Base-by-base conservation (phyloP, 441 rosid genomes). In the Pelargonium citronellum region DNA sequence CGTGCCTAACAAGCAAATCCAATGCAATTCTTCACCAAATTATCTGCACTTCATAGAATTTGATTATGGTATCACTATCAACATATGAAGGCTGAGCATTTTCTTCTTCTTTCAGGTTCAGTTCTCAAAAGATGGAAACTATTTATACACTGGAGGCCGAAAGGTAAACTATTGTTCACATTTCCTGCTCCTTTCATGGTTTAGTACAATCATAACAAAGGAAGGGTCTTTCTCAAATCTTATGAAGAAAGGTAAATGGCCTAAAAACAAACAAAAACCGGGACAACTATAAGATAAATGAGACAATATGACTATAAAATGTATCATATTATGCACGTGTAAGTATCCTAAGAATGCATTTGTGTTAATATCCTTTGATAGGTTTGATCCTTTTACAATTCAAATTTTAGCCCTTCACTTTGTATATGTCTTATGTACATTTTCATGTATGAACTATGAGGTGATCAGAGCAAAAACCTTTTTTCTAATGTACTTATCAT, bases 51-150 rank as follows among this genome's bases (percentile, higher is more conserved):
- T 39, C 10, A 7, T 39, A 39, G 55, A 71, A 65, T 63, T 66
- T 69, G 60, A 69, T 57, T 69, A n/a, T 70, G 13, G 10, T 61
- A 49, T 73, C 63, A 66, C n/a, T n/a, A n/a, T n/a, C n/a, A n/a
- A 70, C 61, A 34, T 75, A 70, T 73, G 9, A 69, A 30, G 44
- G 66, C 4, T 24, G n/a, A 53, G 20, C 0, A 72, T 46, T 6
- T 65, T 47, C 60, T 76, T 39, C 71, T 76, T 39, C 71, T 61
- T 82, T 72, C 84, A 95, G 99, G 90, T 95, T 60, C 87, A 87
- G 58, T 95, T 95, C 84, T 95, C 99, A 13, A 89, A 85, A 79
- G 99, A 91, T 76, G 97, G 99, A 69, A 91, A 89, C 76, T 92
- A 91, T 79, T 81, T 95, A 64, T 95, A 89, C 64, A 85, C 96